Conservation (phyloP, 495 filamentous ascomycete species). For the Daldinia caldariorum region DNA sequence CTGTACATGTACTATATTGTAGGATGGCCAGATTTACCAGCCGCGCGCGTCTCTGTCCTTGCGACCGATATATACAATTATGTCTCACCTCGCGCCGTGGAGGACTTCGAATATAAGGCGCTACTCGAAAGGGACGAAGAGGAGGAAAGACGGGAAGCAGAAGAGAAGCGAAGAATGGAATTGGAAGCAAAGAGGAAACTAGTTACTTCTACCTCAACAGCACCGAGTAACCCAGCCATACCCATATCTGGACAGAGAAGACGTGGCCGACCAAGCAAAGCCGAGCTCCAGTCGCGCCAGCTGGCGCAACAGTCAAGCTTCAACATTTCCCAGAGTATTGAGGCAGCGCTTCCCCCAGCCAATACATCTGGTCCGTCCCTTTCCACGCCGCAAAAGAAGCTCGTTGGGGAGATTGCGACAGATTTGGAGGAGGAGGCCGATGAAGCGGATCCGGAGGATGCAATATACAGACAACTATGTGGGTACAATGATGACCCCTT, state of each 20-base stretch:
- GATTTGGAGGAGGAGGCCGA: constrained; percentile 41
- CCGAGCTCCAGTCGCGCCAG: constrained; percentile 38
- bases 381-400: constrained; percentile 47
- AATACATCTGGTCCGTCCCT: constrained; percentile 42
- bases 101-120: constrained; percentile 55
- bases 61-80: constrained; percentile 55
- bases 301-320: constrained; percentile 33
- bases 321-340: constrained; percentile 21
- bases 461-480: constrained; percentile 38
- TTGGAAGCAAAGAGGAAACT: constrained; percentile 22
- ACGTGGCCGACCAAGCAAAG: constrained; percentile 47
- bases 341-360: constrained; percentile 31
- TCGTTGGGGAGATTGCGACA: constrained; percentile 10
- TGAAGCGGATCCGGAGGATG: constrained; percentile 35
- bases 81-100: constrained; percentile 56
- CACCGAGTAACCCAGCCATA: constrained; percentile 3
- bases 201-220: constrained; percentile 11
- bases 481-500: constrained; percentile 14
- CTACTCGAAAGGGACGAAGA: constrained; percentile 48
- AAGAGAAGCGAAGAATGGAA: constrained; percentile 27
- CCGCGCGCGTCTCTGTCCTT: constrained; percentile 50
- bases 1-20: constrained; percentile 54
- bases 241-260: constrained; percentile 4
- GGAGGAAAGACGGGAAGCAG: constrained; percentile 17
- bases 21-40: constrained; percentile 56